A percentile compares a stretch with the other conserved stretches of the same genome.
Conservation (phyloP, 2,329 filamentous ascomycete genomes). For the Colletotrichum filicis region DNA sequence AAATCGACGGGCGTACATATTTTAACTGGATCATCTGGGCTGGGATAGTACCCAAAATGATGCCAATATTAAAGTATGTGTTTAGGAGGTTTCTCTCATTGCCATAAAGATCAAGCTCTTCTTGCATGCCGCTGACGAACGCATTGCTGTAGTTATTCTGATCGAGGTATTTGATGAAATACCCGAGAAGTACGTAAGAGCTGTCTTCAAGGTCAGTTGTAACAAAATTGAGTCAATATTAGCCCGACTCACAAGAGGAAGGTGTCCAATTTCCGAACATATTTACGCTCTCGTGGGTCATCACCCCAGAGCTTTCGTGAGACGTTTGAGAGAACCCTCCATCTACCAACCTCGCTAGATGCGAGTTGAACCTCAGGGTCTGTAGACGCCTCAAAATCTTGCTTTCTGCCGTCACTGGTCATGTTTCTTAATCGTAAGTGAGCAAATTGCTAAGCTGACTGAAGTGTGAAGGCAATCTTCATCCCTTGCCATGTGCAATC, state of each 20-base stretch:
- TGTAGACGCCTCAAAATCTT: background rate
- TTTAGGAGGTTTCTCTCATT: background rate
- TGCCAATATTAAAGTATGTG: background rate
- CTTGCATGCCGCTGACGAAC: background rate
- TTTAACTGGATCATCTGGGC: background rate
- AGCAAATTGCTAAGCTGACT: background rate
- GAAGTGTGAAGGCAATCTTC: too few species aligned
- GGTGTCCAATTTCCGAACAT: background rate
- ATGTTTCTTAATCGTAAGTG: background rate
- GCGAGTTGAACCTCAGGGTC: background rate
- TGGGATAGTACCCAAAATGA: background rate
- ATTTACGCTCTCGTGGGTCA: background rate
- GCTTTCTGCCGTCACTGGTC: background rate
- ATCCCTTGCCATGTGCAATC: background rate
- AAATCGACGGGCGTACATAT: background rate
- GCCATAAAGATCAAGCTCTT: background rate
- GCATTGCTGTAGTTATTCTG: background rate
- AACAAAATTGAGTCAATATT: background rate
- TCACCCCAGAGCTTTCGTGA: background rate
- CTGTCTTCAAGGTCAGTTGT: accelerated
- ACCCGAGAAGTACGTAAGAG: background rate
- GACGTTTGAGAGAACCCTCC: background rate
- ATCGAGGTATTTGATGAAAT: background rate
- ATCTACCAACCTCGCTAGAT: background rate
- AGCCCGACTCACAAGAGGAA: background rate